Base-by-base conservation (phyloP, 2,329 filamentous ascomycete species). In the Penicillium oxalicum region DNA sequence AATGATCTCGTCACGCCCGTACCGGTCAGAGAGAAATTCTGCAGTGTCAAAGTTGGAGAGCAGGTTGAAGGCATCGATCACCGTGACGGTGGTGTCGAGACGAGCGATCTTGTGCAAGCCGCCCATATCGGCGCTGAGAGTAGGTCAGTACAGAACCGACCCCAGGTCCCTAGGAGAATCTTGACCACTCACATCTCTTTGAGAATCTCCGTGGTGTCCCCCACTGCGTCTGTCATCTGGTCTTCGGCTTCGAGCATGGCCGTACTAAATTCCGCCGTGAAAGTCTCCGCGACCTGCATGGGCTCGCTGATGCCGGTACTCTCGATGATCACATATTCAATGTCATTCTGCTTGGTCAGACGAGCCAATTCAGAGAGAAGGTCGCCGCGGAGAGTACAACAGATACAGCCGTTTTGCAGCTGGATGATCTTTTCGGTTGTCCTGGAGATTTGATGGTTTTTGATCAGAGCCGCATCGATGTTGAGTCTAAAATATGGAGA, bases 391-490 rank as follows among this genome's bases (percentile, higher is more conserved):
- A 88, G 73, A 0, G 84, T 88, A 58, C 86, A 89, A 71, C 85
- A 89, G 58, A 89, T 89, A 55, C 86, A 88, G 8, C 85, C 83
- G 52, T 87, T 87, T 59, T 87, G 82, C 47, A 87, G 74, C 8
- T 82, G 78, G 12, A 87, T 80, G 29, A 87, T 74, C 53, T 85
- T 83, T 54, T 86, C 81, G 35, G 83, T 70, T 0, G 78, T 79
- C 54, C 79, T 76, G 2, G 77, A 78, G 33, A 84, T 66, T 25
- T 74, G 75, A 58, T 82, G 76, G 1, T 79, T 71, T 12, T 77
- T 77, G 39, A 86, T 79, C 0, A 84, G 68, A 4, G 80, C 74
- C 0, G 82, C 82, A 49, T 87, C 82, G 55, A 86, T 79, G 55
- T 86, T 86, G 44, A 86, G 70, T 0, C 78, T 80, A 27, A 2